phyloP scores from a whole-genome alignment of 345 rosid genomes.

The Dipteronia dyeriana region DNA sequence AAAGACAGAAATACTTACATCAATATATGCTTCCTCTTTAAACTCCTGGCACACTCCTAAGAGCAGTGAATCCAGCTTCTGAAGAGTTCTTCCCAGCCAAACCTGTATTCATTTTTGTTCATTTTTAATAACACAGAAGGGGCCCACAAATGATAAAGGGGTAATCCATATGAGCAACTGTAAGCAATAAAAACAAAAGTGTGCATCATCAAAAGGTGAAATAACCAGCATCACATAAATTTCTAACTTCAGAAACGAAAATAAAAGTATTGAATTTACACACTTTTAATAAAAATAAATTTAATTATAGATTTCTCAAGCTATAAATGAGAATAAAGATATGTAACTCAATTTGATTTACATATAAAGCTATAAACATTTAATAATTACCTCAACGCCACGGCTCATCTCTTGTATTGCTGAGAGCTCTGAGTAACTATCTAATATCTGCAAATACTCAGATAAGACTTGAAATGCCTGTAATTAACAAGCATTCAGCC shows the following conservation, averaged over 20 bases:
- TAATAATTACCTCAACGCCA: conserved; percentile 82
- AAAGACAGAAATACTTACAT: conserved; percentile 56
- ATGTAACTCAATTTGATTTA: background rate
- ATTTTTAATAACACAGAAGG: conserved; percentile 18
- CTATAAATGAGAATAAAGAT: background rate
- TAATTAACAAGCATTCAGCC: conserved; percentile 28
- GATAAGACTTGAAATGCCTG: conserved; percentile 99
- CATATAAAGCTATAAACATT: conserved; percentile 10
- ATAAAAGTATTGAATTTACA: background rate
- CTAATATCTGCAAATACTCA: conserved; percentile 92
- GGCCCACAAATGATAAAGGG: conserved; percentile 18
- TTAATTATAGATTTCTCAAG: background rate
- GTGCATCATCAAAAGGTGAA: conserved; percentile 3
- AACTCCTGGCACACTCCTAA: conserved; percentile 95
- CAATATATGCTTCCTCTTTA: conserved; percentile 81
- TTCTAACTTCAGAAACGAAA: background rate
- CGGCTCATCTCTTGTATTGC: conserved; percentile 93
- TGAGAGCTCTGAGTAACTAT: conserved; percentile 82
- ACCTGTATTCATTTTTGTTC: conserved; percentile 49
- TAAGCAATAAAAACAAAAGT: conserved; percentile 15
- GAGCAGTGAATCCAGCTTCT: conserved; percentile 88
- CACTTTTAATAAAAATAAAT: background rate
- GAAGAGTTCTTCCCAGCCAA: conserved; percentile 98
- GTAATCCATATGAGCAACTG: conserved; percentile 3
- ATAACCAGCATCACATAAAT: conserved; percentile 8